A percentile compares a stretch with the other conserved stretches of the same genome.
Evolutionary conservation across 768 basidiomycete genomes (phyloP).

Genomic region (Boletus rex-veris): DNA sequence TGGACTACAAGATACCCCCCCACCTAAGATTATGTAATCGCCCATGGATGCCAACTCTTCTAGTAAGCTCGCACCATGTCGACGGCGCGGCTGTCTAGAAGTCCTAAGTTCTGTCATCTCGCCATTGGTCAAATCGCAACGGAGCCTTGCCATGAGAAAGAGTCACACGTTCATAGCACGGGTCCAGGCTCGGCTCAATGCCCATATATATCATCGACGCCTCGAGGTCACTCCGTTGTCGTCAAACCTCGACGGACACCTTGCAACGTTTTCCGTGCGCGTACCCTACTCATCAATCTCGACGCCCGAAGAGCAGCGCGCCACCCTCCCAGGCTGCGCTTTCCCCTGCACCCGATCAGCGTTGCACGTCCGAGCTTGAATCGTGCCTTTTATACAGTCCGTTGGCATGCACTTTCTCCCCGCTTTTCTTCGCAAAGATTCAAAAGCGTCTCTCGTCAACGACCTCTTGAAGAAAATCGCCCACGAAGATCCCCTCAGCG

Average conservation of each 20-base stretch:
- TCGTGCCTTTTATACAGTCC: background rate
- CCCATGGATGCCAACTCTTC: too few species aligned
- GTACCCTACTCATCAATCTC: conserved; percentile 3
- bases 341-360: conserved; percentile 8
- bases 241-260: conserved; percentile 8
- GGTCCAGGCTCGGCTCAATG: background rate
- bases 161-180: background rate
- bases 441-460: conserved; percentile 21
- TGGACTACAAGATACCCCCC: too few species aligned
- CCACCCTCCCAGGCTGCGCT: conserved; percentile 9
- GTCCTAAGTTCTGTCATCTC: too few species aligned
- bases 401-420: conserved; percentile 27
- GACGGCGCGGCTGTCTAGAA: too few species aligned
- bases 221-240: conserved; percentile 14
- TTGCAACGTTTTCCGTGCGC: conserved; percentile 12
- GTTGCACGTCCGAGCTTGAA: background rate
- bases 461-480: conserved; percentile 24
- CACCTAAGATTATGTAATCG: too few species aligned
- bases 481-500: conserved; percentile 18
- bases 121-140: too few species aligned
- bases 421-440: conserved; percentile 26
- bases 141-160: background rate
- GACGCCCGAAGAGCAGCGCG: conserved; percentile 12
- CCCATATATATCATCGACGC: conserved; percentile 13
- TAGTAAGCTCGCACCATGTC: too few species aligned